Evolutionary conservation across 805 yeast genomes (phyloP), one percentile per base, ranked within the genome.

Genomic region (Dipodascus geniculatus): DNA sequence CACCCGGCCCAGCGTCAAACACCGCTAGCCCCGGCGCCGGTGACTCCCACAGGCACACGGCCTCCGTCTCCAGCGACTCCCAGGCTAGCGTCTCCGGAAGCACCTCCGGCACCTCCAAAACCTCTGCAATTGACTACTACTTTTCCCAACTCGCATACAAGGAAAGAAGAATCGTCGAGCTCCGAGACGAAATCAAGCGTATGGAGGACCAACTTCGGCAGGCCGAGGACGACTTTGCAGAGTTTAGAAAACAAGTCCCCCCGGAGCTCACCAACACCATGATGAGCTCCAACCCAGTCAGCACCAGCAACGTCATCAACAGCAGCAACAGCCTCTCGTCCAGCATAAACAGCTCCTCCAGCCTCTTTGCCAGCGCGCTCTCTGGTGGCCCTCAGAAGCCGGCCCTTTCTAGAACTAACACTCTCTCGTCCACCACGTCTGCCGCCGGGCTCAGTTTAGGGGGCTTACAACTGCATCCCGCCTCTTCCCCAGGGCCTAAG

Each of bases 111-210:
- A 6, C 49, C 3, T 33, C 35, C 28, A 55, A 28, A 14, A 28
- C 53, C 8, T 54, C 57, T 42, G 23, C 52, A 22, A 49, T 57
- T 22, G 61, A 59, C 22, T 47, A 42, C 33, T 65, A 61, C 55
- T 60, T 68, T 50, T 61, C 69, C 23, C 62, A 67, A 50, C 63
- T 71, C 33, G 75, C 75, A 1, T 60, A 66, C 23, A 66, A 68
- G 53, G 73, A 71, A 56, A 63, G 73, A 1, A 64, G 63, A 2
- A 71, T 71, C 8, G 63, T 65, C 22, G 73, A 69, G 52, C 62
- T 71, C 31, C 55, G 63, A 19, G 65, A 62, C 49, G 68, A 62
- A 33, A 49, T 65, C 42, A 54, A 55, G 24, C 56, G 62, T 38
- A 56, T 68, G n/a, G 61, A 59, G 50, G 60, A 54, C 24, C 65